Evolutionary conservation across 2,329 filamentous ascomycete genomes (phyloP).

Genomic region (Pestalotiopsis fici): DNA sequence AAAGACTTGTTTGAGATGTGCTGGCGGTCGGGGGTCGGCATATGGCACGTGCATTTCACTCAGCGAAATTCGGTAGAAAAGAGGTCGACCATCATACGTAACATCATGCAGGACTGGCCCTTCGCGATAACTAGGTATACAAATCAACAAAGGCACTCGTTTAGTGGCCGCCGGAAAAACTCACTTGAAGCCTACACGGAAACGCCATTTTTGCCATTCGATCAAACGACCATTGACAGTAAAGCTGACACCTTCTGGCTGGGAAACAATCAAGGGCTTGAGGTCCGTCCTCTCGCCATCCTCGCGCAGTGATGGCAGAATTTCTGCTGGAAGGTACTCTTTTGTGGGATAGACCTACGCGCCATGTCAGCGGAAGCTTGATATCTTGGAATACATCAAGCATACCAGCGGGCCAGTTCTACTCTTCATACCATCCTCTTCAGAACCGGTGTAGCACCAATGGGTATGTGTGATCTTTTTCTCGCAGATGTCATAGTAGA

Average conservation of each 20-base stretch:
- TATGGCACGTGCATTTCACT: constrained; percentile 67
- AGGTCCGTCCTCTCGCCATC: constrained; percentile 43
- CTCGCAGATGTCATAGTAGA: neutral
- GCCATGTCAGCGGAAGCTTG: neutral
- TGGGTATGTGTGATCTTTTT: neutral
- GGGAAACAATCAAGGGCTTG: constrained; percentile 73
- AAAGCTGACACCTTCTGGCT: constrained; percentile 45
- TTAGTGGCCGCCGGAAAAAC: constrained; percentile 27
- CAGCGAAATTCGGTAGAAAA: constrained; percentile 60
- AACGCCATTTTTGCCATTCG: constrained; percentile 49
- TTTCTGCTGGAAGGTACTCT: constrained; percentile 53
- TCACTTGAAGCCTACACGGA: constrained; percentile 60
- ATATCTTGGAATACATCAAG: neutral
- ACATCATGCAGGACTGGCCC: constrained; percentile 64
- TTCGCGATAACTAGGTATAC: constrained; percentile 43
- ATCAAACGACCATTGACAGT: constrained; percentile 23
- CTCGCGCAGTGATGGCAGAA: constrained; percentile 34
- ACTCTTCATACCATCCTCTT: neutral
- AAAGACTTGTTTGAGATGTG: constrained; percentile 67
- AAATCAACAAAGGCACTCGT: neutral
- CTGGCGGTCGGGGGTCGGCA: constrained; percentile 61
- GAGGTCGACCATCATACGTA: constrained; percentile 58
- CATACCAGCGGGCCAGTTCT: neutral
- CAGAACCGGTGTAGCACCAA: neutral
- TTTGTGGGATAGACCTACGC: constrained; percentile 6